Base-by-base conservation (phyloP, 2,329 filamentous ascomycete species). In the Diaporthe citriasiana region DNA sequence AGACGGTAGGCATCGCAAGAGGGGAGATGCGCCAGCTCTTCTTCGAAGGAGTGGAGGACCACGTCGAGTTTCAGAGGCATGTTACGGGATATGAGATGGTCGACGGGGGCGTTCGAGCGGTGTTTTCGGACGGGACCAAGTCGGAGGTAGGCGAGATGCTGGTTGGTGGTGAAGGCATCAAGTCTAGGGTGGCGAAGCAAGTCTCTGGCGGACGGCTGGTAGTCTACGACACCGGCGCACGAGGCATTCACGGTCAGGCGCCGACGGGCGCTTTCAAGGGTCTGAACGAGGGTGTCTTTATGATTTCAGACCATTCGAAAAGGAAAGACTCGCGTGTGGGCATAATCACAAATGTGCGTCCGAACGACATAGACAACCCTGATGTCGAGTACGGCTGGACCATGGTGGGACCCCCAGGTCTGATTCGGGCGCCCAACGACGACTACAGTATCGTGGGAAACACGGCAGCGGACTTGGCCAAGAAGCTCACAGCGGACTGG, bases 171-270 rank as follows among this genome's bases (percentile, higher is more conserved):
- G 91, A 93, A 63, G 91, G 91, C 15, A 88, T 92, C 53, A 88
- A 89, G 77, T 92, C 90, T 12, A 84, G 85, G 68, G 85, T 93
- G 17, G 89, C 90, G 0, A 87, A 85, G 77, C 90, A 93, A 81
- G 82, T 92, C 5, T 90, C 89, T 0, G 82, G 83, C 5, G 90
- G 89, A 1, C 86, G 82, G 65, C 79, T 92, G 59, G 92, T 91
- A 79, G 87, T 90, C 6, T 93, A 88, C 78, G 91, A 93, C 77
- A 89, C 90, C 0, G 90, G 91, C 4, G 88, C 90, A 0, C 82
- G 91, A 63, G 90, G 90, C 1, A 92, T 93, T 33, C 91, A 93
- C 76, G 91, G 91, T 0, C 90, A 92, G 79, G 90, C 91, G 10
- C 89, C 90, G 0, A 90, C 87, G 0, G 85, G 87, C 0, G 90